A percentile compares a stretch with the other conserved stretches of the same genome.
Conservation (phyloP, 225 moss, liverwort and hornwort species). For the Physcomitrium patens region DNA sequence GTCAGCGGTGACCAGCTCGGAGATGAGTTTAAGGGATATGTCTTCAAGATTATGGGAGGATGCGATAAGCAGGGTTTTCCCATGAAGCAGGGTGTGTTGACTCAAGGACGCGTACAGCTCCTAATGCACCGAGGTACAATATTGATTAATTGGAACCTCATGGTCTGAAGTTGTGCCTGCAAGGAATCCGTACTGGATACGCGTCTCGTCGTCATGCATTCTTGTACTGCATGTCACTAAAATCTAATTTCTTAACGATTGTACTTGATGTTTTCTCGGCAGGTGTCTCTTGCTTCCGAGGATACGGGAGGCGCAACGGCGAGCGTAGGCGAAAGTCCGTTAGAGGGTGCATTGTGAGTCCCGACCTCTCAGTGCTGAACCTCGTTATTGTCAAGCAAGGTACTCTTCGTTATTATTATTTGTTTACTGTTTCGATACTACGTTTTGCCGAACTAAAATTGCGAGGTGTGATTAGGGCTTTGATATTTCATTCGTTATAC, state of each 20-base stretch:
- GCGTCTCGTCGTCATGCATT: too few relatives aligned
- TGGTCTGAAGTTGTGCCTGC: too few relatives aligned
- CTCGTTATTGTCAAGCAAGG: slow-evolving; percentile 96
- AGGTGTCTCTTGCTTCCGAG: slow-evolving; percentile 91
- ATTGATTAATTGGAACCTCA: too few relatives aligned
- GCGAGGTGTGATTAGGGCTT: too few relatives aligned
- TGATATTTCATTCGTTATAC: too few relatives aligned
- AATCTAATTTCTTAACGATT: too few relatives aligned
- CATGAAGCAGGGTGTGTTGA: slow-evolving; percentile 91
- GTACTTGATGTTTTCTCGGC: neutral
- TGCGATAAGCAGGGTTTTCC: slow-evolving; percentile 96
- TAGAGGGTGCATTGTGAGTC: slow-evolving; percentile 92
- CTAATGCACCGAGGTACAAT: slow-evolving; percentile 82
- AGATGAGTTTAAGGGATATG: slow-evolving; percentile 85
- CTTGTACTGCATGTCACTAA: too few relatives aligned
- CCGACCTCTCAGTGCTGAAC: slow-evolving; percentile 84
- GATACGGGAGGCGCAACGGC: slow-evolving; percentile 83
- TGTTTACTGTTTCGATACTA: too few relatives aligned
- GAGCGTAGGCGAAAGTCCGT: slow-evolving; percentile 96
- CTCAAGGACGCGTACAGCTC: slow-evolving; percentile 79
- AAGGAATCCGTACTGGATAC: too few relatives aligned
- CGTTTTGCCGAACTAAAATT: too few relatives aligned
- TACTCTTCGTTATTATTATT: neutral
- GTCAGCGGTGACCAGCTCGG: slow-evolving; percentile 74
- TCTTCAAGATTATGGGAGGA: slow-evolving; percentile 97